Conservation (phyloP, 768 basidiomycete species). For the Leccinum variicolor region DNA sequence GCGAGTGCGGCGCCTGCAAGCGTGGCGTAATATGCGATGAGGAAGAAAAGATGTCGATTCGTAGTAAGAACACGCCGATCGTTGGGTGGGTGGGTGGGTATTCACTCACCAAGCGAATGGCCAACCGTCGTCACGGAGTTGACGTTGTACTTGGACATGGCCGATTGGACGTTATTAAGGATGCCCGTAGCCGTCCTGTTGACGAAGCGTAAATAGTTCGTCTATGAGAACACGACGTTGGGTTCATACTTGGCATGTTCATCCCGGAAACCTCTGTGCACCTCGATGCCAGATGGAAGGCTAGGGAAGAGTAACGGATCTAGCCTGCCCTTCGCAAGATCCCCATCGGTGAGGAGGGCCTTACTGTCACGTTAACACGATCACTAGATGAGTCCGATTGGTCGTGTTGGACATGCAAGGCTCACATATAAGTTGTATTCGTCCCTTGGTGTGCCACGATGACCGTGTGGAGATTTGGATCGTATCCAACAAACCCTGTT, state of each 20-base stretch:
- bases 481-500: conserved; percentile 37
- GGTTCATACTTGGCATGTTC: conserved; percentile 41
- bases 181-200: conserved; percentile 36
- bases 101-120: conserved; percentile 37
- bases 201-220: conserved; percentile 22
- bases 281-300: conserved; percentile 35
- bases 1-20: conserved; percentile 31
- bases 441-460: conserved; percentile 37
- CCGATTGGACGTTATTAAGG: conserved; percentile 39
- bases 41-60: background rate
- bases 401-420: conserved; percentile 16
- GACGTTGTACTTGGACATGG: conserved; percentile 33
- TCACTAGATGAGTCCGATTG: conserved; percentile 15
- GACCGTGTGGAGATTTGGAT: conserved; percentile 31
- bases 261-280: conserved; percentile 44
- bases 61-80: background rate
- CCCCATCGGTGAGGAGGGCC: conserved; percentile 37
- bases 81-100: background rate
- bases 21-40: background rate
- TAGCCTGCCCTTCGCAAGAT: conserved; percentile 32
- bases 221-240: background rate
- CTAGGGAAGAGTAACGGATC: conserved; percentile 46
- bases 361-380: conserved; percentile 21
- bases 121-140: conserved; percentile 42
- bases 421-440: conserved; percentile 29